phyloP scores from a whole-genome alignment of 495 filamentous ascomycete species.

The Penicillium lividum region DNA sequence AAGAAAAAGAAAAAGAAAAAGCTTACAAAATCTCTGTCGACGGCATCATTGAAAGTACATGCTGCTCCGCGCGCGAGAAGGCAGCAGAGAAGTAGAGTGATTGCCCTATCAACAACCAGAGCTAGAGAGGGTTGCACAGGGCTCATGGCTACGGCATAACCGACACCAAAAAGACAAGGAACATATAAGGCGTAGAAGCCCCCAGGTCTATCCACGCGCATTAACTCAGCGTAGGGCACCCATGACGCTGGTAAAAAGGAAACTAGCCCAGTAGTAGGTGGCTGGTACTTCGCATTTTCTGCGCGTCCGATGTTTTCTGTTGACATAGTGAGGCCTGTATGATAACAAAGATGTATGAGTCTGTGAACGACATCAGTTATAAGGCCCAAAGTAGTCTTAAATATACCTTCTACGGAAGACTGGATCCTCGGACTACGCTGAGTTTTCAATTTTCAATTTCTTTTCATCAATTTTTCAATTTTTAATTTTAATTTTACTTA shows the following conservation, averaged over 20 bases:
- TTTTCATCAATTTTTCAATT: no score
- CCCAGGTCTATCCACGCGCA: slow-evolving; percentile 39
- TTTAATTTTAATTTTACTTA: no score
- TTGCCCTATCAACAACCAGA: not conserved
- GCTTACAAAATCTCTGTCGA: slow-evolving; percentile 39
- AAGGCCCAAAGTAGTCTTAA: no score
- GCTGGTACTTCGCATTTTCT: not conserved
- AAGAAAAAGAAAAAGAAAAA: no score
- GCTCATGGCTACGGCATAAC: slow-evolving; percentile 25
- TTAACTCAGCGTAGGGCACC: slow-evolving; percentile 43
- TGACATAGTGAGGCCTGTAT: not conserved
- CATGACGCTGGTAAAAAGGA: slow-evolving; percentile 3
- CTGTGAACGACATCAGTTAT: no score
- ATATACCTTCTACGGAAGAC: no score
- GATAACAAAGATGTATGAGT: no score
- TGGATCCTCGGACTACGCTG: no score
- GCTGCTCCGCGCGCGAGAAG: slow-evolving; percentile 32
- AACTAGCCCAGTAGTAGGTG: not conserved
- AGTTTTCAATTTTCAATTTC: no score
- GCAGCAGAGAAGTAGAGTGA: slow-evolving; percentile 14
- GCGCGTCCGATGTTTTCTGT: not conserved
- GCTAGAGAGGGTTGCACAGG: slow-evolving; percentile 1
- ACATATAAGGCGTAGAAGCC: slow-evolving; percentile 38
- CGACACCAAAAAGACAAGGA: slow-evolving; percentile 34
- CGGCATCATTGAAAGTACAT: slow-evolving; percentile 48